Conservation (phyloP, 2,329 filamentous ascomycete genomes). For the Epichloe gansuensis region DNA sequence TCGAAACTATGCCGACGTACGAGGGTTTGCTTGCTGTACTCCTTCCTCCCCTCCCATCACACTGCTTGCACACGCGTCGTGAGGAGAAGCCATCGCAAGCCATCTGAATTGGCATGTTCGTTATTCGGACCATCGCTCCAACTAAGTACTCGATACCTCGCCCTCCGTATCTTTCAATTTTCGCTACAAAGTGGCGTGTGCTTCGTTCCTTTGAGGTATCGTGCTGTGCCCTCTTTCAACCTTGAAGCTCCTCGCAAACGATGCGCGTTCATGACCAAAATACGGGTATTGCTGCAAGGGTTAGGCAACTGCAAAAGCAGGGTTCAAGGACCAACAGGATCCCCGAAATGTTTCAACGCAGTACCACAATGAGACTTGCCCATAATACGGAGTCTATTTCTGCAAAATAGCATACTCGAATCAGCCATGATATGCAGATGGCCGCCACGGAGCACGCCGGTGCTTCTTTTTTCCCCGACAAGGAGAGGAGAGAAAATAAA, state of each 20-base stretch:
- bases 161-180: too few species aligned
- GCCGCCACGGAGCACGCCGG: not conserved
- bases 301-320: not conserved
- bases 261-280: not conserved
- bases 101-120: too few species aligned
- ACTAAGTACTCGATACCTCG: too few species aligned
- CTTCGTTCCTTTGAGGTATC: too few species aligned
- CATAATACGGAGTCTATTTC: not conserved
- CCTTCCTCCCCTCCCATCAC: too few species aligned
- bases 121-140: too few species aligned
- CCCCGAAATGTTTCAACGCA: not conserved
- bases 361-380: not conserved
- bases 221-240: too few species aligned
- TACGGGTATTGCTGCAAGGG: not conserved
- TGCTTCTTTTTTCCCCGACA: not conserved
- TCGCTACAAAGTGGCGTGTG: too few species aligned
- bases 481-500: not conserved
- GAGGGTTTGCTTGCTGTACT: too few species aligned
- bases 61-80: too few species aligned
- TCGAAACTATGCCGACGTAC: too few species aligned
- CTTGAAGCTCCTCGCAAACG: not conserved
- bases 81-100: too few species aligned
- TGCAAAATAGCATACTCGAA: not conserved
- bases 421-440: not conserved
- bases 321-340: not conserved